These are phyloP conservation scores for Alternaria infectoria DNA, from an alignment of 2,329 filamentous ascomycete genomes.

Conservation along the genomic window DNA sequence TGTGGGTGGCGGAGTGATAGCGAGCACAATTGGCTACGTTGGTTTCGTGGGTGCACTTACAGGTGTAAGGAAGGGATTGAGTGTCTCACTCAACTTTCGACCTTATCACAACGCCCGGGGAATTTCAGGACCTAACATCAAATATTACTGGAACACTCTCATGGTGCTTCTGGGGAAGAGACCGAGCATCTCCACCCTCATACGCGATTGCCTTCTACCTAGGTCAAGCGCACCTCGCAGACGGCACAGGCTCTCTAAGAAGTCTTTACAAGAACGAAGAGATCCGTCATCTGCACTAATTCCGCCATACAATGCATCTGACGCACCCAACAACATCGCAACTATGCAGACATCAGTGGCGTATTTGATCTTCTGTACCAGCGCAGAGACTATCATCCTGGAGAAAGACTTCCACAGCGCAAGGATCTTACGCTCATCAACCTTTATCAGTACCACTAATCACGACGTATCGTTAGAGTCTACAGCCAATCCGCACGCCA, in stretches of 20 bases:
- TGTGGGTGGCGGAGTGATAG: conserved; percentile 49
- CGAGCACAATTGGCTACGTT: conserved; percentile 58
- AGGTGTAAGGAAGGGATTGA: conserved; percentile 55
- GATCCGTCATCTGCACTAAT: background rate
- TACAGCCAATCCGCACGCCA: background rate
- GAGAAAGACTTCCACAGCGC: conserved; percentile 63
- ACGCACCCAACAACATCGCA: conserved; percentile 46
- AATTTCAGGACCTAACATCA: conserved; percentile 40
- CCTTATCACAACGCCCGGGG: conserved; percentile 54
- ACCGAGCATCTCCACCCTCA: conserved; percentile 59
- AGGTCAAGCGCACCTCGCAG: background rate
- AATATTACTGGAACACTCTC: conserved; percentile 57
- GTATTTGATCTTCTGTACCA: conserved; percentile 64
- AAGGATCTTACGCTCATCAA: conserved; percentile 51
- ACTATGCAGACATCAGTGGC: conserved; percentile 58
- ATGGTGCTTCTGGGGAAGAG: conserved; percentile 62
- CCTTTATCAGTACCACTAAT: conserved; percentile 65
- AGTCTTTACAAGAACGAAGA: background rate
- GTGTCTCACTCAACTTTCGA: conserved; percentile 60
- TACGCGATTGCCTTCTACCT: conserved; percentile 55
- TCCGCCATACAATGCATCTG: conserved; percentile 14
- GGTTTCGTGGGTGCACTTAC: conserved; percentile 61
- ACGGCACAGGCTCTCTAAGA: background rate
- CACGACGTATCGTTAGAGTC: conserved; percentile 52
- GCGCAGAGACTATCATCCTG: conserved; percentile 55